Conservation (phyloP, 2,329 filamentous ascomycete genomes). For the Fusarium sp. region DNA sequence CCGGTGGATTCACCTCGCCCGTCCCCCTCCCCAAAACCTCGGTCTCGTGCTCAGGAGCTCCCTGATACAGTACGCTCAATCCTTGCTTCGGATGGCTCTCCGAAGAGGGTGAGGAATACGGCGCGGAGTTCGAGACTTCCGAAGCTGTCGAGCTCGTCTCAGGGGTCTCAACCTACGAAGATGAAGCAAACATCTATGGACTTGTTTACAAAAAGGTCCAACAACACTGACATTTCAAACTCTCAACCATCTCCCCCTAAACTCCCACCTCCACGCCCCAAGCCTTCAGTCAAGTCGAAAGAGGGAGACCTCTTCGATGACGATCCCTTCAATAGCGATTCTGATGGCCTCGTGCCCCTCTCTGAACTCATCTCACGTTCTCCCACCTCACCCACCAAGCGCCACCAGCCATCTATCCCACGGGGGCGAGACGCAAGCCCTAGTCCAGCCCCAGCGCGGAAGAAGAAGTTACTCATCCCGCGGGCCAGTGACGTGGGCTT, state of each 20-base stretch:
- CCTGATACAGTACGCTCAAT: constrained; percentile 43
- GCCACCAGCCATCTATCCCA: background rate
- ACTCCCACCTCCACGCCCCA: background rate
- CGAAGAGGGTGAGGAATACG: constrained; percentile 33
- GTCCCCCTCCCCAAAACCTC: constrained; percentile 38
- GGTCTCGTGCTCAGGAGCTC: constrained; percentile 28
- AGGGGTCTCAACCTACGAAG: constrained; percentile 18
- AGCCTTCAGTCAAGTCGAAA: background rate
- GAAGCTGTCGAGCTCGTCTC: constrained; percentile 2
- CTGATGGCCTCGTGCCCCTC: constrained; percentile 29
- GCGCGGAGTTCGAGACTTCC: background rate
- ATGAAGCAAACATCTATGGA: constrained; percentile 52
- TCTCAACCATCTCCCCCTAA: constrained; percentile 15
- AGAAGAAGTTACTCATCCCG: constrained; percentile 55
- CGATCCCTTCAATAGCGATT: constrained; percentile 27
- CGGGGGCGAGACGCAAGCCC: constrained; percentile 16
- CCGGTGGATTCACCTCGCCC: constrained; percentile 45
- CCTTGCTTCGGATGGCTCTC: constrained; percentile 31
- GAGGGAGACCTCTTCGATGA: background rate
- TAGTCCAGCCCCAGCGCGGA: constrained; percentile 35
- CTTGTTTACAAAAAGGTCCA: constrained; percentile 39
- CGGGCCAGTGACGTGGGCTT: constrained; percentile 53
- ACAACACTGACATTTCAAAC: constrained; percentile 7
- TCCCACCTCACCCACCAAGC: constrained; percentile 19
- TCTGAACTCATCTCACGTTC: constrained; percentile 20